These are phyloP conservation scores for Naganishia antarctica DNA, from an alignment of 768 basidiomycete genomes.

Conservation along the genomic window DNA sequence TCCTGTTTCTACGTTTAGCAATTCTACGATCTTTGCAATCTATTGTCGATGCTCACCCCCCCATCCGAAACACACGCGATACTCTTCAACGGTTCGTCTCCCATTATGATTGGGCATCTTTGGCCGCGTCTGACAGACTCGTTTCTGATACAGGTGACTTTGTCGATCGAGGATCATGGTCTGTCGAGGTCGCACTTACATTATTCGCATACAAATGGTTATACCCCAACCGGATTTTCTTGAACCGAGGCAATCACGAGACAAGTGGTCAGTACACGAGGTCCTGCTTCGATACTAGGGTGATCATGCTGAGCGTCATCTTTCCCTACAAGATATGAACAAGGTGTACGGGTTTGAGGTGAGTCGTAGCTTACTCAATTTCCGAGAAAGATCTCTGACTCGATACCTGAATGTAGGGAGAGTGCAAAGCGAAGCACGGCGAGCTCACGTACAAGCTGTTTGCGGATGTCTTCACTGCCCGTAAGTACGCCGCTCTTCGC, in stretches of 20 bases:
- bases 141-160: constrained; percentile 63
- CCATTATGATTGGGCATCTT: constrained; percentile 7
- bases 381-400: no score
- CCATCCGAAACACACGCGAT: constrained; percentile 73
- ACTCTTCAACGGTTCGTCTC: constrained; percentile 43
- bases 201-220: constrained; percentile 97
- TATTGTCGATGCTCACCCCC: constrained; percentile 76
- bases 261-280: constrained; percentile 35
- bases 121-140: background rate
- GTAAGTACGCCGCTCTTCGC: constrained; percentile 54
- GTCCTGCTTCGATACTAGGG: no score
- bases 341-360: constrained; percentile 50
- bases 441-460: constrained; percentile 96
- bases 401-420: constrained; percentile 58
- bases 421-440: constrained; percentile 93
- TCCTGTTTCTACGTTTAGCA: constrained; percentile 56
- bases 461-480: constrained; percentile 82
- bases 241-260: constrained; percentile 90
- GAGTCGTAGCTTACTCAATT: no score
- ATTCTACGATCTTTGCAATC: constrained; percentile 87
- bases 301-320: no score
- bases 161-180: constrained; percentile 75
- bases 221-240: constrained; percentile 79
- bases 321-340: constrained; percentile 99
- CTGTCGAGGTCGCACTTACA: constrained; percentile 64